Percentiles rank a stretch among this genome's conserved stretches.
These are phyloP conservation scores for Camellia sinensis DNA, from an alignment of 148 eudicot species.

Conservation along the genomic window DNA sequence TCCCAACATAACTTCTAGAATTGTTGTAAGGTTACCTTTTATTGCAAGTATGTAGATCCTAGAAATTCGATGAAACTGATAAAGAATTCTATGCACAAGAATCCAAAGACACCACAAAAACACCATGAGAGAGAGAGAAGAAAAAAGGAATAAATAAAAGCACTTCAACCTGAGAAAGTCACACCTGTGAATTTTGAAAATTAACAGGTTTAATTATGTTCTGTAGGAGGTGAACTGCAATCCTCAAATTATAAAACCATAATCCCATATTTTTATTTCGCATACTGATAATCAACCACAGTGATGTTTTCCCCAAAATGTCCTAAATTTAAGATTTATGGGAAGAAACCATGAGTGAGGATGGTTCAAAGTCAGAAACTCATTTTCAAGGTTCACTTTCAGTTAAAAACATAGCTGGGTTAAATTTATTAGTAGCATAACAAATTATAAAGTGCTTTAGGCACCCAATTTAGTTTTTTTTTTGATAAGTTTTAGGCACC, in stretches of 20 bases:
- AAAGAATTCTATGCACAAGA: too few relatives aligned
- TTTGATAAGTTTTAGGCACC: neutral
- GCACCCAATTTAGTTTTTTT: neutral
- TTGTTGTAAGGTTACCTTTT: neutral
- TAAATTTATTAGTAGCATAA: neutral
- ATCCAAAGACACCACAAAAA: too few relatives aligned
- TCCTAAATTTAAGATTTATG: neutral
- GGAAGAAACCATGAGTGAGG: neutral
- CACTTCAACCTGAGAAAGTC: neutral
- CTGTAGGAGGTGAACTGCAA: too few relatives aligned
- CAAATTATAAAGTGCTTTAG: neutral
- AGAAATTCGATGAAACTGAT: neutral
- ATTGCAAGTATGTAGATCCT: neutral
- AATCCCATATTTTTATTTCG: neutral
- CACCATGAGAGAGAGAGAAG: too few relatives aligned
- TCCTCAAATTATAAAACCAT: too few relatives aligned
- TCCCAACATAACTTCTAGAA: neutral
- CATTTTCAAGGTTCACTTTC: neutral
- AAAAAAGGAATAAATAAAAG: neutral
- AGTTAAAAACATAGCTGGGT: neutral
- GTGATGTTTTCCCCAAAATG: neutral
- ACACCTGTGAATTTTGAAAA: neutral
- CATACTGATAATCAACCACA: neutral
- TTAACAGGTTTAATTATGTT: too few relatives aligned
- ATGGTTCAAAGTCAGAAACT: neutral